phyloP scores from a whole-genome alignment of 306 rosid genomes.

The Dryas drummondii region DNA sequence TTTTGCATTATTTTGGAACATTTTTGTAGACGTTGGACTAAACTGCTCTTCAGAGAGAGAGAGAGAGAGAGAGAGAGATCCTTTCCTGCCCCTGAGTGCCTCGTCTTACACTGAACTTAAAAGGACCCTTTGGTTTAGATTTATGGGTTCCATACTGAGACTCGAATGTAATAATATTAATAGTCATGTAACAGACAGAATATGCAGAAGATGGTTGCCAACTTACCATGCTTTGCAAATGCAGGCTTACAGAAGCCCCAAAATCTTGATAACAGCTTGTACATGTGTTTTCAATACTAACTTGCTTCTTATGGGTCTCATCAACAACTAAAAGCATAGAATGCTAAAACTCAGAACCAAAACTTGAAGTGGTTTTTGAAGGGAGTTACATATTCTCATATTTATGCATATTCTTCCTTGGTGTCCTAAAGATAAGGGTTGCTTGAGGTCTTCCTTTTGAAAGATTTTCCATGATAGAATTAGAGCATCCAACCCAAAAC shows the following conservation, averaged over 20 bases:
- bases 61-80: neutral
- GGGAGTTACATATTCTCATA: too few species aligned
- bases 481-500: too few species aligned
- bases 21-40: slow-evolving; percentile 1
- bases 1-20: neutral
- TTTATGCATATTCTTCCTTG: too few species aligned
- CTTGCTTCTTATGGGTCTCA: neutral
- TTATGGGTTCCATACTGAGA: neutral
- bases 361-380: too few species aligned
- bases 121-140: neutral
- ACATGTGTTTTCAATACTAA: neutral
- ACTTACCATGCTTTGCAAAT: neutral
- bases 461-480: too few species aligned
- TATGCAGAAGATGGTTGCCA: neutral
- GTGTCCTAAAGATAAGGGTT: too few species aligned
- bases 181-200: neutral
- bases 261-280: neutral
- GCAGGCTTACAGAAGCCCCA: neutral
- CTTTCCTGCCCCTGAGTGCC: neutral
- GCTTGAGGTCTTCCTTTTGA: too few species aligned
- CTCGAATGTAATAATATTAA: neutral
- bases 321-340: neutral
- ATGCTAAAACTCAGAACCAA: neutral
- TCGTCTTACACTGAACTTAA: neutral
- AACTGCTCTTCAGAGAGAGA: neutral